phyloP scores from a whole-genome alignment of 345 rosid species.

The Euclidium syriacum region DNA sequence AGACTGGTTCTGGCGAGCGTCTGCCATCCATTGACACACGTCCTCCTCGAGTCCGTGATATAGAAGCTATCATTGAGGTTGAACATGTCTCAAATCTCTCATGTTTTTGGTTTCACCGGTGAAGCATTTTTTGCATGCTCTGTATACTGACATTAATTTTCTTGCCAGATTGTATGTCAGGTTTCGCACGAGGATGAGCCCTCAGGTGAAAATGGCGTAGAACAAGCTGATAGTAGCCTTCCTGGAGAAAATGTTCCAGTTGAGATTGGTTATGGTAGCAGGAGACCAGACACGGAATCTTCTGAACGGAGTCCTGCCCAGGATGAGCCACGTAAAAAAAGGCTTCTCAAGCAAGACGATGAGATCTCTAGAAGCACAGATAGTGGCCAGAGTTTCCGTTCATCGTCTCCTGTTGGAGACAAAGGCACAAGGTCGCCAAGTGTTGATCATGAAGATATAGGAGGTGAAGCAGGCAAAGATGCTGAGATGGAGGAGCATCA shows the following conservation, averaged over 20 bases:
- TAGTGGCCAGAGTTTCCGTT: constrained; percentile 36
- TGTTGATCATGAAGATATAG: constrained; percentile 51
- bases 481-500: constrained; percentile 48
- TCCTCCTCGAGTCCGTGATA: constrained; percentile 82
- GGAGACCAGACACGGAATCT: constrained; percentile 37
- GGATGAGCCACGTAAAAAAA: constrained; percentile 40
- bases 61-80: constrained; percentile 97
- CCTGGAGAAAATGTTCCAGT: constrained; percentile 41
- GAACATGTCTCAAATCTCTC: constrained; percentile 13
- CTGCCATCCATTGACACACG: constrained; percentile 85
- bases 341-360: constrained; percentile 39
- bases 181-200: constrained; percentile 40
- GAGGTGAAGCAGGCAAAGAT: constrained; percentile 43
- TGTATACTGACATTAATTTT: constrained; percentile 21
- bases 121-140: constrained; percentile 13
- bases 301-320: constrained; percentile 41
- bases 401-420: constrained; percentile 40
- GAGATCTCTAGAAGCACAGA: constrained; percentile 59
- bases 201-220: constrained; percentile 20
- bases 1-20: constrained; percentile 85
- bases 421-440: constrained; percentile 48
- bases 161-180: constrained; percentile 76
- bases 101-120: constrained; percentile 4
- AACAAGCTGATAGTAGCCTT: constrained; percentile 36
- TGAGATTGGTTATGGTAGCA: constrained; percentile 32